phyloP scores from a whole-genome alignment of 257 asterid genomes.

The Solanum chmielewskii region DNA sequence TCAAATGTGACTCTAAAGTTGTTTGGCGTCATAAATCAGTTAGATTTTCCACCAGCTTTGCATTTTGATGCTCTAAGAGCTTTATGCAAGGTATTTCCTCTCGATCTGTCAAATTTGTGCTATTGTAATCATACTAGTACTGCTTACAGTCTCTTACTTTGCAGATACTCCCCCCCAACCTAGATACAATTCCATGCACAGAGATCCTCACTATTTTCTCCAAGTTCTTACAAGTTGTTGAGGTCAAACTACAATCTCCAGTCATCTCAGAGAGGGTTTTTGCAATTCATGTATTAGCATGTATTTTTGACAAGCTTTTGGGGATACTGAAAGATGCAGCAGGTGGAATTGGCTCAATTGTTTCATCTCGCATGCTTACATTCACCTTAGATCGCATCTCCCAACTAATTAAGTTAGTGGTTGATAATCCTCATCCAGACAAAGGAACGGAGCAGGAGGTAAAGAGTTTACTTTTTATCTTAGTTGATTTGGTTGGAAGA shows the following conservation, averaged over 20 bases:
- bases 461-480: constrained; percentile 37
- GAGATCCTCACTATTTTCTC: constrained; percentile 38
- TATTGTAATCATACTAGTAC: background rate
- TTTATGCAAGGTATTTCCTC: constrained; percentile 48
- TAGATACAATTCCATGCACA: constrained; percentile 26
- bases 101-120: constrained; percentile 10
- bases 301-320: constrained; percentile 41
- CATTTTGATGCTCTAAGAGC: constrained; percentile 47
- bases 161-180: constrained; percentile 38
- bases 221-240: constrained; percentile 23
- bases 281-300: constrained; percentile 35
- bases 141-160: constrained; percentile 9
- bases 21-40: constrained; percentile 28
- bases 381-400: constrained; percentile 38
- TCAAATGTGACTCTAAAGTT: constrained; percentile 24
- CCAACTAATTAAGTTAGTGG: constrained; percentile 17
- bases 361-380: constrained; percentile 33
- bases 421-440: constrained; percentile 17
- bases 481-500: constrained; percentile 39
- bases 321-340: constrained; percentile 34
- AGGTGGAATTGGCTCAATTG: constrained; percentile 21
- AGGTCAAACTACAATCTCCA: constrained; percentile 29
- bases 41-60: constrained; percentile 35
- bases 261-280: constrained; percentile 33
- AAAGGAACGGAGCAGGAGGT: constrained; percentile 36